A percentile compares a stretch with the other conserved stretches of the same genome.
Conservation (phyloP, 1,139 yeast species). For the Hemisphaericaspora xylanilytica region DNA sequence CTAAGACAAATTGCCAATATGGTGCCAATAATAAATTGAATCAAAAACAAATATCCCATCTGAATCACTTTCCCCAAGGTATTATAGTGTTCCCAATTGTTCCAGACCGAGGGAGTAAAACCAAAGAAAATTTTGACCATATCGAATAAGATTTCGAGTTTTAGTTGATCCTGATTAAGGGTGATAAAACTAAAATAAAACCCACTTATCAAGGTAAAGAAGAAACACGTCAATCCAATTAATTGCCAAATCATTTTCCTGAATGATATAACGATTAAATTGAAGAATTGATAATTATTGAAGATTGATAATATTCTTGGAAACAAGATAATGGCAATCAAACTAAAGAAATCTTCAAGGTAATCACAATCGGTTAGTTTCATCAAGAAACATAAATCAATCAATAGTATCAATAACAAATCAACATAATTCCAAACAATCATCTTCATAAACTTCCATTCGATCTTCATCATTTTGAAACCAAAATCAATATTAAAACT, state of each 20-base stretch:
- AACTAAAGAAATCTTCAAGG: constrained; percentile 37
- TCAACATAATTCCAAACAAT: constrained; percentile 45
- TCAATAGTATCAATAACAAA: constrained; percentile 29
- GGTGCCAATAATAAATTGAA: constrained; percentile 57
- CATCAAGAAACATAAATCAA: constrained; percentile 31
- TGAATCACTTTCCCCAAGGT: constrained; percentile 48
- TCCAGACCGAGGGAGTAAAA: constrained; percentile 65
- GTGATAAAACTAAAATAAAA: constrained; percentile 58
- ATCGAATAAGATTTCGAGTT: constrained; percentile 53
- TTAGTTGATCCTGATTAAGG: constrained; percentile 41
- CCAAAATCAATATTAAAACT: constrained; percentile 38
- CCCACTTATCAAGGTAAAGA: constrained; percentile 54
- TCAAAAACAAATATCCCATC: constrained; percentile 53
- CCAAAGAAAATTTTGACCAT: constrained; percentile 59
- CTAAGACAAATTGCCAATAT: constrained; percentile 58
- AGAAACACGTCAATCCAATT: constrained; percentile 50
- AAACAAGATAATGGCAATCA: constrained; percentile 51
- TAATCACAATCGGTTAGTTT: constrained; percentile 16
- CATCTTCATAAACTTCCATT: constrained; percentile 35
- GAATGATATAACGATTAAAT: constrained; percentile 50
- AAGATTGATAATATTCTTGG: constrained; percentile 56
- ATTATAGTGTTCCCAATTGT: constrained; percentile 54
- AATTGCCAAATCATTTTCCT: constrained; percentile 56
- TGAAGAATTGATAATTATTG: constrained; percentile 54
- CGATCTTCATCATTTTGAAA: constrained; percentile 43